phyloP scores from a whole-genome alignment of 2,329 filamentous ascomycete genomes.

The Helminthosporium solani region DNA sequence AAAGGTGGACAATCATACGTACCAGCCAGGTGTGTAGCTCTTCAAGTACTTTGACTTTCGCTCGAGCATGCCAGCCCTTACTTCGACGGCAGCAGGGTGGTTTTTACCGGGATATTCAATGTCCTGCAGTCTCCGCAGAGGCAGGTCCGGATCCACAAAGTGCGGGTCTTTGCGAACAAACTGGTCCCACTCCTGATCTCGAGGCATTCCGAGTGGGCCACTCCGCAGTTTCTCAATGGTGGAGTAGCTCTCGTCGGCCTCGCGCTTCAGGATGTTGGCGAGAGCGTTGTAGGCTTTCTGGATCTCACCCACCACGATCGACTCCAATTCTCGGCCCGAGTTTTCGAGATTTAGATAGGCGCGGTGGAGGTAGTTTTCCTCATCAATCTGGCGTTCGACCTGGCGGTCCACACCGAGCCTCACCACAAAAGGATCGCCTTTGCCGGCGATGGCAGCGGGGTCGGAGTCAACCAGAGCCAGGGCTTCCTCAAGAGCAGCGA shows the following conservation, averaged over 20 bases:
- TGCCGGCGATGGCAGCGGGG: slow-evolving; percentile 71
- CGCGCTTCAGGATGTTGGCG: slow-evolving; percentile 85
- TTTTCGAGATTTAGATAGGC: slow-evolving; percentile 92
- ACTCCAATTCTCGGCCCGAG: slow-evolving; percentile 91
- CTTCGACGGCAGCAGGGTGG: slow-evolving; percentile 78
- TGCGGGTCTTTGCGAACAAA: slow-evolving; percentile 81
- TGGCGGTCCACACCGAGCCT: slow-evolving; percentile 84
- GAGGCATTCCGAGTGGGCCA: slow-evolving; percentile 88
- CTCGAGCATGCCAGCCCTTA: slow-evolving; percentile 87
- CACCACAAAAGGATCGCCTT: slow-evolving; percentile 88
- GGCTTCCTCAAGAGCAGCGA: slow-evolving; percentile 78
- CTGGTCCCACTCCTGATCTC: slow-evolving; percentile 84
- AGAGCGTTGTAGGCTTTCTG: slow-evolving; percentile 97
- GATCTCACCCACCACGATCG: slow-evolving; percentile 94
- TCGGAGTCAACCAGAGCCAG: slow-evolving; percentile 79
- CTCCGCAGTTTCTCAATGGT: slow-evolving; percentile 78
- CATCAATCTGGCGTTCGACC: slow-evolving; percentile 87
- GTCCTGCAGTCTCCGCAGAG: slow-evolving; percentile 71
- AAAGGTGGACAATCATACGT: slow-evolving; percentile 40
- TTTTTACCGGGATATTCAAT: slow-evolving; percentile 91
- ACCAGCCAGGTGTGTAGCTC: slow-evolving; percentile 95
- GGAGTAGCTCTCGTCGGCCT: slow-evolving; percentile 78
- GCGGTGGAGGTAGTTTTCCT: slow-evolving; percentile 95
- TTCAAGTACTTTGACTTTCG: slow-evolving; percentile 99
- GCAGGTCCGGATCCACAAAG: slow-evolving; percentile 81